phyloP scores from a whole-genome alignment of 1,284 basidiomycete species.

The Neotropicomus parvogracilis region DNA sequence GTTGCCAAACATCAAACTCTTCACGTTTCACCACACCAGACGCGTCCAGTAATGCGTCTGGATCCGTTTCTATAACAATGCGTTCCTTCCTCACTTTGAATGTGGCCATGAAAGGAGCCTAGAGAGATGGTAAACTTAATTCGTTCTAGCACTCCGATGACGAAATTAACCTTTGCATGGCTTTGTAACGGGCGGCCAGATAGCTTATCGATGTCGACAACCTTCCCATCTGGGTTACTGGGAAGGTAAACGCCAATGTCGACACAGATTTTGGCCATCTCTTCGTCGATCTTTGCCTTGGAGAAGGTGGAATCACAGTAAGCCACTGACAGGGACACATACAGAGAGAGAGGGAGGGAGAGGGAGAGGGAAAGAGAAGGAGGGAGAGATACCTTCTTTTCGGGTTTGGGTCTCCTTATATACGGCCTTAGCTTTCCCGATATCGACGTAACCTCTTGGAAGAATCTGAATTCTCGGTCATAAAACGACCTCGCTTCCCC shows the following conservation, averaged over 20 bases:
- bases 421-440: slow-evolving; percentile 97
- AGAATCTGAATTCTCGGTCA: slow-evolving; percentile 94
- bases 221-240: slow-evolving; percentile 94
- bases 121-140: slow-evolving; percentile 3
- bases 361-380: slow-evolving; percentile 7
- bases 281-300: slow-evolving; percentile 97
- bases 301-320: slow-evolving; percentile 5
- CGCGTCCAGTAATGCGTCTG: slow-evolving; percentile 66
- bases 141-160: not conserved
- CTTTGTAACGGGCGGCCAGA: slow-evolving; percentile 95
- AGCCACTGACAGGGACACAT: no score
- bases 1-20: slow-evolving; percentile 92
- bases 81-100: slow-evolving; percentile 94
- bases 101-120: slow-evolving; percentile 99
- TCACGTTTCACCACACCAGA: slow-evolving; percentile 54
- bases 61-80: slow-evolving; percentile 56
- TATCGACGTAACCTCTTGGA: slow-evolving; percentile 94
- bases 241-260: slow-evolving; percentile 95
- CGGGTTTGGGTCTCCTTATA: slow-evolving; percentile 93
- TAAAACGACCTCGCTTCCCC: slow-evolving; percentile 93
- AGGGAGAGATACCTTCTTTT: slow-evolving; percentile 78
- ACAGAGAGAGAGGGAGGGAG: not conserved
- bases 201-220: slow-evolving; percentile 95
- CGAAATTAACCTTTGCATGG: slow-evolving; percentile 82
- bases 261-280: slow-evolving; percentile 95